phyloP scores from a whole-genome alignment of 345 rosid genomes.

The Salix viminalis region DNA sequence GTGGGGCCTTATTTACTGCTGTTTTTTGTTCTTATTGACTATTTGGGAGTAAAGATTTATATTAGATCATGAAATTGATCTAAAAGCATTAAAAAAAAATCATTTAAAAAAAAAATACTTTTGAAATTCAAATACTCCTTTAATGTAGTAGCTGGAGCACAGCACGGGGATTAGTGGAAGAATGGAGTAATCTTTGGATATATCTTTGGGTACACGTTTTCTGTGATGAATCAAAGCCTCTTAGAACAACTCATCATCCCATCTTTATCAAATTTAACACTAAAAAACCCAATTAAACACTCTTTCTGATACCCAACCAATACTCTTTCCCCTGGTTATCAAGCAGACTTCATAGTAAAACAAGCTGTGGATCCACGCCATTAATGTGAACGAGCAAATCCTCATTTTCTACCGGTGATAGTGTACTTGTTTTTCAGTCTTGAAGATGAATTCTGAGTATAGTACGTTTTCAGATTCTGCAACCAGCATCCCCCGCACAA shows the following conservation, averaged over 20 bases:
- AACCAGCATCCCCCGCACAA: conserved; percentile 49
- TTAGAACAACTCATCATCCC: conserved; percentile 8
- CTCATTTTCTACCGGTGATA: background rate
- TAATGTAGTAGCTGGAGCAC: too few species aligned
- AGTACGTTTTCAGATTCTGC: conserved; percentile 7
- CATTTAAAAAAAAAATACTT: too few species aligned
- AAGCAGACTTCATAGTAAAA: conserved; percentile 20
- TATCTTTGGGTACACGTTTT: conserved; percentile 12
- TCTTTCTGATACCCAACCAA: conserved; percentile 16
- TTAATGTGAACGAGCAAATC: too few species aligned
- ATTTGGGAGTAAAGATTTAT: too few species aligned
- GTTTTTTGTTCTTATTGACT: background rate
- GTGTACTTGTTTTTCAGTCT: background rate
- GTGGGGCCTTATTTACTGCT: background rate
- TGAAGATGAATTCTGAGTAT: background rate
- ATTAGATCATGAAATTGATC: too few species aligned
- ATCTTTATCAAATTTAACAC: conserved; percentile 1
- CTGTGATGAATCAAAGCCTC: conserved; percentile 20
- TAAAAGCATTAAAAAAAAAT: too few species aligned
- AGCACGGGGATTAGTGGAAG: conserved; percentile 4
- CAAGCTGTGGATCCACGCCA: background rate
- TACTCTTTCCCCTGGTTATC: conserved; percentile 21
- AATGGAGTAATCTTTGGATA: background rate
- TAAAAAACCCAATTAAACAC: background rate
- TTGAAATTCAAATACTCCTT: too few species aligned